Conservation (phyloP, 768 basidiomycete genomes). For the Mrakia gelida region DNA sequence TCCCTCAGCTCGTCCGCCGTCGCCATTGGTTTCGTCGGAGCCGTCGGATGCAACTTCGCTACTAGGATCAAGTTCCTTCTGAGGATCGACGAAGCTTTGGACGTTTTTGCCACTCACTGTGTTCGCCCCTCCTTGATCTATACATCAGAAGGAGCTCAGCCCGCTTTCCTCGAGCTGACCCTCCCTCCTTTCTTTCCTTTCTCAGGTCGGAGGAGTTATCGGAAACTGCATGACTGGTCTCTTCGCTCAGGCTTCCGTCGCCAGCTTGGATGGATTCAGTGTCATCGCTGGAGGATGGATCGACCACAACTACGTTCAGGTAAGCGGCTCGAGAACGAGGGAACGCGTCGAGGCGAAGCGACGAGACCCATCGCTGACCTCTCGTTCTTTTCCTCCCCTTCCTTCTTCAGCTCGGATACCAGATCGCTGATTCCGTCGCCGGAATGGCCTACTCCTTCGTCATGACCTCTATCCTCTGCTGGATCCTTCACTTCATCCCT, state of each 20-base stretch:
- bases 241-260: slow-evolving; percentile 64
- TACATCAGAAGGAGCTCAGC: too few relatives aligned
- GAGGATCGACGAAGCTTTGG: slow-evolving; percentile 78
- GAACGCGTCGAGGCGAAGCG: too few relatives aligned
- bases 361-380: not conserved
- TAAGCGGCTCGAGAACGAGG: too few relatives aligned
- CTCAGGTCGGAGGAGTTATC: slow-evolving; percentile 62
- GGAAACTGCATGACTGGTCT: slow-evolving; percentile 58
- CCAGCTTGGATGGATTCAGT: slow-evolving; percentile 64
- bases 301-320: slow-evolving; percentile 48
- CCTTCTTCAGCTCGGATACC: slow-evolving; percentile 68
- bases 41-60: slow-evolving; percentile 71
- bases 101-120: slow-evolving; percentile 89
- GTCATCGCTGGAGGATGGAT: slow-evolving; percentile 55
- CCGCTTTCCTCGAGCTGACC: too few relatives aligned
- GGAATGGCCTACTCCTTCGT: slow-evolving; percentile 52
- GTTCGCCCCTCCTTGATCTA: too few relatives aligned
- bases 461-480: slow-evolving; percentile 41
- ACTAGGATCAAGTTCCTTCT: slow-evolving; percentile 57
- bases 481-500: slow-evolving; percentile 47
- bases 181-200: too few relatives aligned
- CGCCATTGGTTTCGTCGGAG: slow-evolving; percentile 68
- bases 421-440: slow-evolving; percentile 62
- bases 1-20: slow-evolving; percentile 63
- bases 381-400: not conserved